These are phyloP conservation scores for Hypoxylon trugodes DNA, from an alignment of 495 filamentous ascomycete genomes.

Conservation along the genomic window DNA sequence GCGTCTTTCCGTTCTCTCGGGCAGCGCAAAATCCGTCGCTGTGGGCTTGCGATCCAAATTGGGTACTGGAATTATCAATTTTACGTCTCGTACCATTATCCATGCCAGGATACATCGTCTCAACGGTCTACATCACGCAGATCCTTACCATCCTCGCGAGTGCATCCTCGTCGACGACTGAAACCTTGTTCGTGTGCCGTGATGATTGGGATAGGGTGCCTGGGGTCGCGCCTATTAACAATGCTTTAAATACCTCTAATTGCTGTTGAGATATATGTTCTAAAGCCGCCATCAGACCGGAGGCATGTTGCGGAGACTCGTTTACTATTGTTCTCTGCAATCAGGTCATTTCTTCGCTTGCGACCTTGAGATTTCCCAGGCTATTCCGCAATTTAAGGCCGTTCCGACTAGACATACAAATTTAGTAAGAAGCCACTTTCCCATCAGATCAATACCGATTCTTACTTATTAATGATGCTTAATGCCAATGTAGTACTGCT, in stretches of 20 bases:
- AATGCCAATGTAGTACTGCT: neutral
- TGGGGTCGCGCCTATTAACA: neutral
- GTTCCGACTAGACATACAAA: neutral
- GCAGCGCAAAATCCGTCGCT: neutral
- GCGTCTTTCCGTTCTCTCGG: too few species aligned
- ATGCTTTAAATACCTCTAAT: neutral
- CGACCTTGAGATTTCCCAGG: neutral
- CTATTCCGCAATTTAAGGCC: neutral
- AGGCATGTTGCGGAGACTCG: neutral
- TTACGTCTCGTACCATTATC: neutral
- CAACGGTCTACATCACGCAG: neutral
- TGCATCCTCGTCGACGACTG: constrained; percentile 2
- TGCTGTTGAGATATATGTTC: neutral
- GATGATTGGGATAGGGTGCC: neutral
- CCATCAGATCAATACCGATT: neutral
- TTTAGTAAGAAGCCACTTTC: neutral
- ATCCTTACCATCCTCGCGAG: constrained; percentile 2
- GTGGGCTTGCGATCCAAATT: constrained; percentile 4
- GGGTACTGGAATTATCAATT: neutral
- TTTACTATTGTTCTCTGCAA: neutral
- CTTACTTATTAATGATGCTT: neutral
- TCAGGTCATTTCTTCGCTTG: neutral
- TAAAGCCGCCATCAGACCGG: neutral
- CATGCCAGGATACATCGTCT: neutral
- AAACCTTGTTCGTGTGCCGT: neutral